Percentiles rank a stretch among this genome's conserved stretches.
Evolutionary conservation across 768 basidiomycete genomes (phyloP).

Genomic region (Lentinula detonsa): DNA sequence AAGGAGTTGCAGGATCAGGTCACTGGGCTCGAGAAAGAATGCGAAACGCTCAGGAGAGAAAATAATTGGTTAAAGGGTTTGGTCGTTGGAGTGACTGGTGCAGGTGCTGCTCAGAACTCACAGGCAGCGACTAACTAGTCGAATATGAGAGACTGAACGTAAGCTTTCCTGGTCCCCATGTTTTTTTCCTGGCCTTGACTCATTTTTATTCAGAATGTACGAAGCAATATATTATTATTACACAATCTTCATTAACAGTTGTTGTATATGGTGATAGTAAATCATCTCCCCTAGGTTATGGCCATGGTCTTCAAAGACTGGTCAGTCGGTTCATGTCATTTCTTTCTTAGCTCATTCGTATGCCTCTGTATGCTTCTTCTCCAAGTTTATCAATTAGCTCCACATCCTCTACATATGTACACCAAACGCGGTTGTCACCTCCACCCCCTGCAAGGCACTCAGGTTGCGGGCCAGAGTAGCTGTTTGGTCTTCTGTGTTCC

Average conservation of each 20-base stretch:
- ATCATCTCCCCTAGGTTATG: not conserved
- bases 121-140: not conserved
- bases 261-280: not conserved
- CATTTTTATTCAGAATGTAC: not conserved
- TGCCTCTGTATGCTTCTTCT: no score
- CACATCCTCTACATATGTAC: no score
- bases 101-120: constrained; percentile 22
- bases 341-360: not conserved
- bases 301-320: not conserved
- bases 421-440: no score
- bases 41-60: constrained; percentile 81
- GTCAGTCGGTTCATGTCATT: not conserved
- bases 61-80: constrained; percentile 92
- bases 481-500: no score
- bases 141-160: not conserved
- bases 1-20: constrained; percentile 86
- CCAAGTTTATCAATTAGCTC: no score
- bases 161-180: not conserved
- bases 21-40: constrained; percentile 82
- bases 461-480: no score
- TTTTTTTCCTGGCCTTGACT: not conserved
- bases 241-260: not conserved
- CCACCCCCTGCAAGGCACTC: no score
- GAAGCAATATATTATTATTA: not conserved
- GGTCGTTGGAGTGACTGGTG: constrained; percentile 83